These are phyloP conservation scores for Hydrangea macrophylla DNA, from an alignment of 148 eudicot species.

Conservation along the genomic window DNA sequence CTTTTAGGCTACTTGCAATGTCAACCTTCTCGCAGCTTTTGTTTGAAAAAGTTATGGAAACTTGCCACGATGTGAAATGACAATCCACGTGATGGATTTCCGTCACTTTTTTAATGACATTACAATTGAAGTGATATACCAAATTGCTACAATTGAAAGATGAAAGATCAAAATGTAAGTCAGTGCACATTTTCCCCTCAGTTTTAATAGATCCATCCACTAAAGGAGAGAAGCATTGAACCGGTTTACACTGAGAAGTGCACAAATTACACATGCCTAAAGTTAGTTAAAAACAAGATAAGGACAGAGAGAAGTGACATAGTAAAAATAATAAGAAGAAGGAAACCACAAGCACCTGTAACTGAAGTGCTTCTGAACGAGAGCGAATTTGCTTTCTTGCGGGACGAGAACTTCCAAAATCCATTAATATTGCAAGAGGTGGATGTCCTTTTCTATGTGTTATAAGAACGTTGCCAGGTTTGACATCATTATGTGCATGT, in stretches of 20 bases:
- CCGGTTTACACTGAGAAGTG: neutral
- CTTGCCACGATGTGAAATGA: too few relatives aligned
- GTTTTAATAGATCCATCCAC: neutral
- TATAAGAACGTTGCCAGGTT: slow-evolving; percentile 87
- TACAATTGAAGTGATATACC: too few relatives aligned
- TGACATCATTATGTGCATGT: slow-evolving; percentile 96
- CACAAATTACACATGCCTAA: neutral
- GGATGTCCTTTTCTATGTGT: slow-evolving; percentile 76
- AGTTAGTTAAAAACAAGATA: neutral
- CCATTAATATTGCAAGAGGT: slow-evolving; percentile 86
- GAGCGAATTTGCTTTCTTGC: slow-evolving; percentile 85
- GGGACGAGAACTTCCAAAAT: slow-evolving; percentile 94
- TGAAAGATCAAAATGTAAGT: too few relatives aligned
- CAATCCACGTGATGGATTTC: too few relatives aligned
- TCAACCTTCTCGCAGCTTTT: too few relatives aligned
- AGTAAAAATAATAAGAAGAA: neutral
- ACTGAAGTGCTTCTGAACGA: slow-evolving; percentile 80
- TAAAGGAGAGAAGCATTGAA: neutral
- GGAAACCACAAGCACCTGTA: slow-evolving; percentile 51
- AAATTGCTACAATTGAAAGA: too few relatives aligned
- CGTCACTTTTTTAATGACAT: too few relatives aligned
- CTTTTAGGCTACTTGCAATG: too few relatives aligned
- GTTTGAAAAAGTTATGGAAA: too few relatives aligned
- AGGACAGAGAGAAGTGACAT: neutral
- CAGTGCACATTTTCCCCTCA: too few relatives aligned